Conservation (phyloP, 495 filamentous ascomycete species). For the Extremus antarcticus region DNA sequence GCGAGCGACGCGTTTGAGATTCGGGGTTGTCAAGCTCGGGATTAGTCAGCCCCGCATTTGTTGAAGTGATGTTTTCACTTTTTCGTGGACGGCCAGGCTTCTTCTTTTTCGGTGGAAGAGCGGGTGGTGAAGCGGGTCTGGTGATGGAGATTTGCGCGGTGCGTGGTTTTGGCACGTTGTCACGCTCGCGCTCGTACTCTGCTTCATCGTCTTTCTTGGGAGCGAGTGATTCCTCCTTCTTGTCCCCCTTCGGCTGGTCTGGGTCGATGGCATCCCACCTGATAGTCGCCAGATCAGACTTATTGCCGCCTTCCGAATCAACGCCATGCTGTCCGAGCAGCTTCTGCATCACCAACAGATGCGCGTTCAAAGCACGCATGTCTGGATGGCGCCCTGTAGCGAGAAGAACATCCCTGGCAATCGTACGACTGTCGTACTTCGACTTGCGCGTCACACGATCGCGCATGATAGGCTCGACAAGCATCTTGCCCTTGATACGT, state of each 20-base stretch:
- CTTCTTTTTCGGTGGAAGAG: background rate
- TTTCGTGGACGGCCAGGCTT: background rate
- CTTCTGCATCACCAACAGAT: slow-evolving; percentile 32
- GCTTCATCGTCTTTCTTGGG: background rate
- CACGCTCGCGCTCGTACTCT: slow-evolving; percentile 23
- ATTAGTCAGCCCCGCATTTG: background rate
- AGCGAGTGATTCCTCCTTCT: background rate
- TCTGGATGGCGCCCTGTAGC: slow-evolving; percentile 49
- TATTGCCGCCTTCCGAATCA: slow-evolving; percentile 25
- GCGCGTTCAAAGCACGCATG: slow-evolving; percentile 46
- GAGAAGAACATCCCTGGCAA: slow-evolving; percentile 56
- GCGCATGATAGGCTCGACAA: slow-evolving; percentile 36
- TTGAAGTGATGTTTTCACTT: background rate
- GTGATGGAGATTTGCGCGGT: background rate
- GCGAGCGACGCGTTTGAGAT: background rate
- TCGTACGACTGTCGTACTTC: slow-evolving; percentile 49
- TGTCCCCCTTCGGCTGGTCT: slow-evolving; percentile 12
- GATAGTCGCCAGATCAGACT: slow-evolving; percentile 49
- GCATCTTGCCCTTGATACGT: slow-evolving; percentile 15
- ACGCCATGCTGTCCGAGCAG: slow-evolving; percentile 20
- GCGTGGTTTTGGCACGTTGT: background rate
- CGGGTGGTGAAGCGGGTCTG: background rate
- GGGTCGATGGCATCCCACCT: slow-evolving; percentile 61
- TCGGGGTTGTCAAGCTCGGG: background rate
- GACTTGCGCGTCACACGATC: slow-evolving; percentile 36